Conservation (phyloP, 805 yeast genomes). For the Sungouiozyma intestinalis region DNA sequence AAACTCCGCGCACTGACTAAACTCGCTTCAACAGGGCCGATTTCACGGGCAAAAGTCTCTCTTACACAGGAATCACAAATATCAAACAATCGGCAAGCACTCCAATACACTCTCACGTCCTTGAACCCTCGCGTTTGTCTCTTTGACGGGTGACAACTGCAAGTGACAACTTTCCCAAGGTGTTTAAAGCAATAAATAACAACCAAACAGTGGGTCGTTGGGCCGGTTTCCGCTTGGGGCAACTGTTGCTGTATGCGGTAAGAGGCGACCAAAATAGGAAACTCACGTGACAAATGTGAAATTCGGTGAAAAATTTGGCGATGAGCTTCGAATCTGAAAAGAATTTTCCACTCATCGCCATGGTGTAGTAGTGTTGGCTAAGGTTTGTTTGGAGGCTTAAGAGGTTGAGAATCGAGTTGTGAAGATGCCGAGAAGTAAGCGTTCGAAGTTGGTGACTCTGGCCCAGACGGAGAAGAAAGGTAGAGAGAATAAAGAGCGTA, state of each 20-base stretch:
- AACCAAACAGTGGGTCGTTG: no score
- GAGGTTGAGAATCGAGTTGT: neutral
- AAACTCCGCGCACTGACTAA: neutral
- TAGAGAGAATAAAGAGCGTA: slow-evolving; percentile 78
- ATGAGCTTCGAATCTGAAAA: neutral
- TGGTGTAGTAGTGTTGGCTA: no score
- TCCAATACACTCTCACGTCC: no score
- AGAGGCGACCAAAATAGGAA: neutral
- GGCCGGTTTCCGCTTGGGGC: neutral
- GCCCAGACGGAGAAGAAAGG: slow-evolving; percentile 97
- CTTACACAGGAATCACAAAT: no score
- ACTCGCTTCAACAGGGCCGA: no score
- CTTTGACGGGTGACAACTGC: no score
- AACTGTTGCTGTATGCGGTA: neutral
- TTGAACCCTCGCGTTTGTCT: no score
- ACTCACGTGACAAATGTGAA: neutral
- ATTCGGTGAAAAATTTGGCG: neutral
- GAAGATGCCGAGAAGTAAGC: slow-evolving; percentile 90
- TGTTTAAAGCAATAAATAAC: no score
- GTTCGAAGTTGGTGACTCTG: slow-evolving; percentile 90
- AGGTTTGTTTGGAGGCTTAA: neutral
- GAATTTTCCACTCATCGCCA: neutral
- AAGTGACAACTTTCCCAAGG: no score
- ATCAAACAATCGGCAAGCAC: no score
- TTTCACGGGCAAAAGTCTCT: no score